phyloP scores from a whole-genome alignment of 257 asterid genomes.

The Ilex aquifolium region DNA sequence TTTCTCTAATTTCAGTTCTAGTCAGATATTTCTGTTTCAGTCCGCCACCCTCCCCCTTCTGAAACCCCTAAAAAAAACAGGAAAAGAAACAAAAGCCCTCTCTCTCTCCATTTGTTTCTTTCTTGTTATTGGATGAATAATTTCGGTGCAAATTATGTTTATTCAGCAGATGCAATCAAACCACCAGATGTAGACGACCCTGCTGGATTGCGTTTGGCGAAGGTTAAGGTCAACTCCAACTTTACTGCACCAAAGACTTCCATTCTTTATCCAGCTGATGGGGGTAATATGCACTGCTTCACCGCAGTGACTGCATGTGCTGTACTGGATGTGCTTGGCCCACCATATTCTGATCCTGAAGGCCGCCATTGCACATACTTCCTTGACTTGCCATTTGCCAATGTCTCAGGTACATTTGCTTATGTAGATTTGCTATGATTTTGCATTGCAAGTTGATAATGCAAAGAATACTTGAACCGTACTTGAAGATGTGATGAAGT shows the following conservation, averaged over 20 bases:
- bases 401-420: slow-evolving; percentile 22
- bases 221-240: slow-evolving; percentile 55
- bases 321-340: slow-evolving; percentile 85
- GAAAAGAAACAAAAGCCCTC: too few species aligned
- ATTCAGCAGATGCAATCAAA: background rate
- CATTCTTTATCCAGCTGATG: slow-evolving; percentile 72
- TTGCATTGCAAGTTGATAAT: too few species aligned
- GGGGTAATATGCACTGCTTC: slow-evolving; percentile 86
- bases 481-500: too few species aligned
- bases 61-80: too few species aligned
- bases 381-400: slow-evolving; percentile 44
- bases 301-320: slow-evolving; percentile 83
- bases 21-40: too few species aligned
- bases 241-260: slow-evolving; percentile 53
- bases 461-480: too few species aligned
- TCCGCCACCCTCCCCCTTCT: too few species aligned
- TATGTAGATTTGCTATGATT: too few species aligned
- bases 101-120: too few species aligned
- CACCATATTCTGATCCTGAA: slow-evolving; percentile 75
- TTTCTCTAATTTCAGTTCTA: too few species aligned
- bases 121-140: too few species aligned
- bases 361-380: slow-evolving; percentile 91
- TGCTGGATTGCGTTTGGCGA: slow-evolving; percentile 46
- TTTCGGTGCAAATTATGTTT: too few species aligned
- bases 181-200: slow-evolving; percentile 12